Evolutionary conservation across 352 stramenopile genomes (phyloP), one percentile per base, ranked within the genome.

Genomic region (Globisporangium cylindrosporum): DNA sequence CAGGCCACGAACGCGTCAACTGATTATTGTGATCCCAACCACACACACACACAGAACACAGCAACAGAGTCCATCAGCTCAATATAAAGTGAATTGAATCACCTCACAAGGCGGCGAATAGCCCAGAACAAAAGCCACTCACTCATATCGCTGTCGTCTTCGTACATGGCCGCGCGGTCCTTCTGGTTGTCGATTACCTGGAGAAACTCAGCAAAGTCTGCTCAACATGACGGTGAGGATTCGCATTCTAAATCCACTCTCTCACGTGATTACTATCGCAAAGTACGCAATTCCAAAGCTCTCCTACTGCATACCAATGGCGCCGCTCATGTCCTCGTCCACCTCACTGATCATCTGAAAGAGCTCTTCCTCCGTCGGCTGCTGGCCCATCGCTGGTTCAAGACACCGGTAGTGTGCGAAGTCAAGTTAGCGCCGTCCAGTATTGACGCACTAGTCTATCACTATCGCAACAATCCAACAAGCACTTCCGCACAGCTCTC

Each of bases 161-260:
- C 94, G 72, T 98, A 97, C 73, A 98, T 93, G 46, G 93, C 89
- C 3, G 96, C 94, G 27, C 93, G 81, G 65, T 98, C 94, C 72
- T 99, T 99, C 73, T 99, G 97, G 62, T 97, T 98, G 75, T 98
- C 96, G 57, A 99, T 99, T 34, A 99, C 95, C 77, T 98, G 97
- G 25, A 99, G 79, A 70, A 99, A 99, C 71, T 99, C 97, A 64
- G 93, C 92, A 83, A 99, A 99, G 70, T 99, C 97, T 93, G 67
- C 0, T 46, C 53, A 59, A 14, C 3, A 6, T 46, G 15, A 14
- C 18, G 38, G 18, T 46, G 38, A 20, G 38, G 38, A 46, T 46
- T 46, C 12, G 10, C 3, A 5, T 15, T 46, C 34, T 18, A 46
- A 5, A 46, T 1, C 9, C 36, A 14, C 27, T 46, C 36, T 46